phyloP scores from a whole-genome alignment of 2,329 filamentous ascomycete species.

The Pseudopyricularia cyperi region DNA sequence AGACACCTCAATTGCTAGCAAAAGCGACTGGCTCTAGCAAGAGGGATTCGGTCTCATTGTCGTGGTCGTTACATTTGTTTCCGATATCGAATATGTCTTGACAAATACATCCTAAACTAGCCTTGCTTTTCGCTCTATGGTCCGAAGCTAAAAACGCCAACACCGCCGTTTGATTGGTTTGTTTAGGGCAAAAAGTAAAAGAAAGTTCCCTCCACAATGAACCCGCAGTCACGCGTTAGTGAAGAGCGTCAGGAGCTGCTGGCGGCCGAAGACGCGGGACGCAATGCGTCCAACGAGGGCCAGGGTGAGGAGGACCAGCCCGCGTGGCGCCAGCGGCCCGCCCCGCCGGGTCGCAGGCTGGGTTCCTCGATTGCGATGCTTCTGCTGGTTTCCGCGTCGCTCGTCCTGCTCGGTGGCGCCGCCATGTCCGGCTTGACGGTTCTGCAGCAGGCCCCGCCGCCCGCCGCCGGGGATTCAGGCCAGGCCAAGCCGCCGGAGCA shows the following conservation, averaged over 20 bases:
- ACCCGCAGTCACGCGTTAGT: not conserved
- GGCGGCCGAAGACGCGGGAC: not conserved
- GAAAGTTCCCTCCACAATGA: not conserved
- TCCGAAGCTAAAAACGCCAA: too few relatives aligned
- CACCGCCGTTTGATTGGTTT: too few relatives aligned
- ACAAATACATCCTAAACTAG: too few relatives aligned
- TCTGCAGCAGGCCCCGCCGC: not conserved
- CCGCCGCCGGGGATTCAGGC: not conserved
- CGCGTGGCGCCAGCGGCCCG: not conserved
- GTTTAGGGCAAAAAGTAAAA: not conserved
- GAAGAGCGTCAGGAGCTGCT: slow-evolving; percentile 3
- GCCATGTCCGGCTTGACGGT: not conserved
- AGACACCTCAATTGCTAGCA: too few relatives aligned
- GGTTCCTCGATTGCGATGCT: slow-evolving; percentile 1
- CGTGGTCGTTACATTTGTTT: too few relatives aligned
- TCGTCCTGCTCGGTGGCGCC: slow-evolving; percentile 1
- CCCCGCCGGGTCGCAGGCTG: not conserved
- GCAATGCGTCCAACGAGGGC: not conserved
- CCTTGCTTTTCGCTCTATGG: too few relatives aligned
- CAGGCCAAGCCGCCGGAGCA: not conserved
- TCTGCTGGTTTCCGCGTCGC: not conserved
- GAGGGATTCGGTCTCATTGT: too few relatives aligned
- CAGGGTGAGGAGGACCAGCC: not conserved
- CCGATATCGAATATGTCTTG: too few relatives aligned
- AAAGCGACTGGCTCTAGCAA: too few relatives aligned